Evolutionary conservation across 805 yeast genomes (phyloP).

Genomic region (Starmera quercuum): DNA sequence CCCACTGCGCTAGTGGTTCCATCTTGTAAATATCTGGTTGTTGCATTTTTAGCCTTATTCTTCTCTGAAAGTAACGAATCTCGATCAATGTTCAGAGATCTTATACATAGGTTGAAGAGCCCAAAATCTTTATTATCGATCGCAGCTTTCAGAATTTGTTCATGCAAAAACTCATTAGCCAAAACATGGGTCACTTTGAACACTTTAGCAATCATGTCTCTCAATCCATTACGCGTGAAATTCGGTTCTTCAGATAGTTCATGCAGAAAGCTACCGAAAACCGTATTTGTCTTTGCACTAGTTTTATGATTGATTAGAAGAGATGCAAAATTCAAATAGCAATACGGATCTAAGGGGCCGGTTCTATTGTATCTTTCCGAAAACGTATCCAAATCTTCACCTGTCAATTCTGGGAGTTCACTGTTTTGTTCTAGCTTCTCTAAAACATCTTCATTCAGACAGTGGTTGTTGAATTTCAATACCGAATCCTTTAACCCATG

Average conservation of each 20-base stretch:
- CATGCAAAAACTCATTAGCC: slow-evolving; percentile 1
- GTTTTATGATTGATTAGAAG: background rate
- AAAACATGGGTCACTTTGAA: background rate
- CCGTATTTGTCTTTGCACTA: background rate
- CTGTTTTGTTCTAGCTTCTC: background rate
- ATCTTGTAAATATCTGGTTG: background rate
- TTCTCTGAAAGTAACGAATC: background rate
- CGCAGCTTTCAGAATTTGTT: slow-evolving; percentile 1
- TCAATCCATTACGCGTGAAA: background rate
- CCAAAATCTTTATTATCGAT: slow-evolving; percentile 3
- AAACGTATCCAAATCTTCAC: background rate
- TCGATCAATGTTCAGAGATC: slow-evolving; percentile 3
- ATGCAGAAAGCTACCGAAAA: background rate
- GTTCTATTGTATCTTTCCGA: background rate
- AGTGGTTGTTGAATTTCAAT: background rate
- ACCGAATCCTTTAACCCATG: background rate
- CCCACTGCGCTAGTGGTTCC: background rate
- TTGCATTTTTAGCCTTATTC: background rate
- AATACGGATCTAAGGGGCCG: too few species aligned
- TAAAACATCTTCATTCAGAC: background rate
- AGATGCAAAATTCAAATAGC: background rate
- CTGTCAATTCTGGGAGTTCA: background rate
- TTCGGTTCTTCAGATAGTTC: background rate
- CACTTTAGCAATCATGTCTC: background rate
- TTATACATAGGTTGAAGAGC: slow-evolving; percentile 2